Evolutionary conservation across 129 eudicot genomes (phyloP).

Genomic region (Ambrosia artemisiifolia): DNA sequence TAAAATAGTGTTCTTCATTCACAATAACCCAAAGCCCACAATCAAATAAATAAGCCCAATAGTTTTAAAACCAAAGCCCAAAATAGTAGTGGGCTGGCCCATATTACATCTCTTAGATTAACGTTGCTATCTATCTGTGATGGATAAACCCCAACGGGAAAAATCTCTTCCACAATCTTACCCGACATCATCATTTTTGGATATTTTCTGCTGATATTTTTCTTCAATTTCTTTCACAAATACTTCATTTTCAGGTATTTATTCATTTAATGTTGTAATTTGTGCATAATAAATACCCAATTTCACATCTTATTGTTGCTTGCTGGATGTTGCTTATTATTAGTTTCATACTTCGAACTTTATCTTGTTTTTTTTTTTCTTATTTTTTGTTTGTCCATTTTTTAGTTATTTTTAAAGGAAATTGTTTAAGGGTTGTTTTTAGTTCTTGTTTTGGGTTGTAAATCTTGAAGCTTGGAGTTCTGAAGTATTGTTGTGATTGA

Average conservation of each 20-base stretch:
- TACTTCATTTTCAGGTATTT: constrained; percentile 16
- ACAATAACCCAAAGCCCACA: no score
- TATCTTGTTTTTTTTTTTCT: neutral
- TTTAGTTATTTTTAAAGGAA: neutral
- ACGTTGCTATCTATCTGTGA: no score
- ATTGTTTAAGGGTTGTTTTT: neutral
- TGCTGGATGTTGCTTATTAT: neutral
- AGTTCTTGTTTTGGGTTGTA: neutral
- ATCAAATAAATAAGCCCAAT: no score
- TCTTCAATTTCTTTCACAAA: neutral
- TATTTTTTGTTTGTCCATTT: neutral
- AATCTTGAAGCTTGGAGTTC: constrained; percentile 4
- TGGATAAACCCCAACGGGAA: constrained; percentile 31
- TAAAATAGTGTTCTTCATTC: no score
- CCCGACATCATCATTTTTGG: constrained; percentile 5
- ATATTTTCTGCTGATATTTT: neutral
- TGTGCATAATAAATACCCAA: constrained; percentile 5
- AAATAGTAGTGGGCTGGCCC: neutral
- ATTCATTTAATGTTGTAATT: neutral
- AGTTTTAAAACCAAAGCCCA: no score
- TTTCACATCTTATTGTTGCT: neutral
- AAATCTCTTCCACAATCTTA: constrained; percentile 27
- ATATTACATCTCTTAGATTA: neutral
- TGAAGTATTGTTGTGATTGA: neutral
- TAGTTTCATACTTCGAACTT: neutral